A percentile compares a stretch with the other conserved stretches of the same genome.
Evolutionary conservation across 2,329 filamentous ascomycete genomes (phyloP).

Genomic region (Sporothrix phasma): DNA sequence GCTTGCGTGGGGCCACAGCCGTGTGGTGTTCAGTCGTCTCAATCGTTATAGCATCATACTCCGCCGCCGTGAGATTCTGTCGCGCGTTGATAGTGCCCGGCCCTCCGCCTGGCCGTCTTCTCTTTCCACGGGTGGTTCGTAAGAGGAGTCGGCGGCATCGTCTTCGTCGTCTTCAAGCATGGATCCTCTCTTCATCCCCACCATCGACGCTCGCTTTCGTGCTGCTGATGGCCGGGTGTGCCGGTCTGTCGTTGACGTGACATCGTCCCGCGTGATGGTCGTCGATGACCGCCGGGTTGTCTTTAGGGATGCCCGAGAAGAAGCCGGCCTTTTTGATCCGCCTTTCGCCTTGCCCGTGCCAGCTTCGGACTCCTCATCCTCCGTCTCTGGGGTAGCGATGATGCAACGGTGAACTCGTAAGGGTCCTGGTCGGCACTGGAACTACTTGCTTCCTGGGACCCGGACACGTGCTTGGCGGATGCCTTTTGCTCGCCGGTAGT

Average conservation of each 20-base stretch:
- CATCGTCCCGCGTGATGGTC: constrained; percentile 1
- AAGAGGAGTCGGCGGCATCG: constrained; percentile 25
- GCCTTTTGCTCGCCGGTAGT: neutral
- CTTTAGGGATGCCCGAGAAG: neutral
- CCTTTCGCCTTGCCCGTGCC: neutral
- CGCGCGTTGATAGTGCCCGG: constrained; percentile 20
- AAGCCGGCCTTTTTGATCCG: neutral
- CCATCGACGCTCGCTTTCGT: constrained; percentile 36
- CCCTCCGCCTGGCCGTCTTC: constrained; percentile 15
- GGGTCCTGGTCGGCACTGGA: constrained; percentile 30
- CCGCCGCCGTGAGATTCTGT: constrained; percentile 37
- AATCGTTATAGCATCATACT: constrained; percentile 49
- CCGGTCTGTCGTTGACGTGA: constrained; percentile 3
- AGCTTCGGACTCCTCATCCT: constrained; percentile 4
- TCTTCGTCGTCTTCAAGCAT: constrained; percentile 26
- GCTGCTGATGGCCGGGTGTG: constrained; percentile 21
- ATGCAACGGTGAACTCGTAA: constrained; percentile 45
- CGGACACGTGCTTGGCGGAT: neutral
- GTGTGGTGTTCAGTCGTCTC: neutral
- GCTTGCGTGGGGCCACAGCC: neutral
- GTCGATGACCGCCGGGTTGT: constrained; percentile 12
- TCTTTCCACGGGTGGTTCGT: constrained; percentile 21
- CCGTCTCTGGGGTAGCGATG: constrained; percentile 26
- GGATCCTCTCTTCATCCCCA: constrained; percentile 27
- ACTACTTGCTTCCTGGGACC: neutral